phyloP scores from a whole-genome alignment of 306 rosid species.

The Prunus fruticosa region DNA sequence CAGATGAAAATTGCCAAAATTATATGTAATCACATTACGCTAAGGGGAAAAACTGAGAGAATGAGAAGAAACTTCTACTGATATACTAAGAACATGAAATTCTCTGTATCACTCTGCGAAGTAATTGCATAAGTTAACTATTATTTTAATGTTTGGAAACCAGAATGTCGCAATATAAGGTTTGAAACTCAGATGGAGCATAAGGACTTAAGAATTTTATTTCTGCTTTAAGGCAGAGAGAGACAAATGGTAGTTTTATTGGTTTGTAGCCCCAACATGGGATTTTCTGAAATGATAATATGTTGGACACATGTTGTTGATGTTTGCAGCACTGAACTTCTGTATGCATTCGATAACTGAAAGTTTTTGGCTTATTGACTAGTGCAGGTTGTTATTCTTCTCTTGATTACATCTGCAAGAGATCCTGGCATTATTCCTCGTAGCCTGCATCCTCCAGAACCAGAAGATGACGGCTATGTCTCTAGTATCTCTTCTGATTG shows the following conservation, averaged over 20 bases:
- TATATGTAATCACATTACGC: not conserved
- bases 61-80: not conserved
- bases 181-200: slow-evolving; percentile 10
- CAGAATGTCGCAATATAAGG: not conserved
- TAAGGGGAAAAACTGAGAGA: not conserved
- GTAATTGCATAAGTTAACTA: not conserved
- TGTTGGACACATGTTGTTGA: not conserved
- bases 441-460: slow-evolving; percentile 55
- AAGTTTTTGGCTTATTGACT: not conserved
- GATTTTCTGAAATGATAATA: not conserved
- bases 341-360: not conserved
- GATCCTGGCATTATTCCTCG: slow-evolving; percentile 87
- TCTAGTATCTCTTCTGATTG: slow-evolving; percentile 38
- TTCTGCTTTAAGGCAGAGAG: not conserved
- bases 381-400: slow-evolving; percentile 60
- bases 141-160: not conserved
- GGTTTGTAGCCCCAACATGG: not conserved
- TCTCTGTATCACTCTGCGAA: not conserved
- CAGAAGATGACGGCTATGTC: slow-evolving; percentile 33
- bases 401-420: slow-evolving; percentile 72
- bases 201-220: not conserved
- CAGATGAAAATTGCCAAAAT: not conserved
- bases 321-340: not conserved
- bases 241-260: not conserved
- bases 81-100: not conserved